phyloP scores from a whole-genome alignment of 2,329 filamentous ascomycete genomes.

The Dactylellina haptotyla region DNA sequence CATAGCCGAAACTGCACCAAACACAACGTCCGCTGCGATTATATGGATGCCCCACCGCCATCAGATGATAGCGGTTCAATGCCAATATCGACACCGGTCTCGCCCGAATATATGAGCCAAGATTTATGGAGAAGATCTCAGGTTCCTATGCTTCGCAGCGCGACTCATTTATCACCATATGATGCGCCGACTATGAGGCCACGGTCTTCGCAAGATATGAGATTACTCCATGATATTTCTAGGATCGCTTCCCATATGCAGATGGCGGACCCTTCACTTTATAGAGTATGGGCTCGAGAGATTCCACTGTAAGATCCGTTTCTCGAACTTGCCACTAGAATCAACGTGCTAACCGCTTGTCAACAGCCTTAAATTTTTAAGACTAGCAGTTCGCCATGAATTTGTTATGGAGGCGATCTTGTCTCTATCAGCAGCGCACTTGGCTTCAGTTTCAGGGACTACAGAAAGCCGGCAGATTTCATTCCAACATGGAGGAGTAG shows the following conservation, averaged over 20 bases:
- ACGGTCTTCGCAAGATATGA: constrained; percentile 80
- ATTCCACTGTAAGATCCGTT: constrained; percentile 80
- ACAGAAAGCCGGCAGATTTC: constrained; percentile 86
- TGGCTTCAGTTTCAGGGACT: constrained; percentile 88
- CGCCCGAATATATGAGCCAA: constrained; percentile 83
- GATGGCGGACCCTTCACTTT: constrained; percentile 78
- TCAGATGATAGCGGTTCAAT: constrained; percentile 59
- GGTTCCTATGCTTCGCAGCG: constrained; percentile 81
- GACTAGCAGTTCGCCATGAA: constrained; percentile 79
- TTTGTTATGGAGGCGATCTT: constrained; percentile 96
- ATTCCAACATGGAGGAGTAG: constrained; percentile 85
- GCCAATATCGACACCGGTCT: constrained; percentile 65
- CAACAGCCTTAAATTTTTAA: constrained; percentile 65
- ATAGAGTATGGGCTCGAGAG: constrained; percentile 91
- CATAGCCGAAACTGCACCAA: constrained; percentile 95
- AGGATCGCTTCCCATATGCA: constrained; percentile 85
- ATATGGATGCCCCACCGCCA: constrained; percentile 81
- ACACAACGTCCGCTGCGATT: constrained; percentile 97
- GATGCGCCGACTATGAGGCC: constrained; percentile 77
- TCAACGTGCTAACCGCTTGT: constrained; percentile 55
- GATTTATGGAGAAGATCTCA: constrained; percentile 82
- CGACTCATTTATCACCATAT: constrained; percentile 85
- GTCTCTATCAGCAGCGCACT: constrained; percentile 92
- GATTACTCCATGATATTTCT: constrained; percentile 89
- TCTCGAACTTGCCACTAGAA: constrained; percentile 29